Percentiles rank a stretch among this genome's conserved stretches.
These are phyloP conservation scores for Teratosphaeria destructans DNA, from an alignment of 2,329 filamentous ascomycete species.

Conservation along the genomic window DNA sequence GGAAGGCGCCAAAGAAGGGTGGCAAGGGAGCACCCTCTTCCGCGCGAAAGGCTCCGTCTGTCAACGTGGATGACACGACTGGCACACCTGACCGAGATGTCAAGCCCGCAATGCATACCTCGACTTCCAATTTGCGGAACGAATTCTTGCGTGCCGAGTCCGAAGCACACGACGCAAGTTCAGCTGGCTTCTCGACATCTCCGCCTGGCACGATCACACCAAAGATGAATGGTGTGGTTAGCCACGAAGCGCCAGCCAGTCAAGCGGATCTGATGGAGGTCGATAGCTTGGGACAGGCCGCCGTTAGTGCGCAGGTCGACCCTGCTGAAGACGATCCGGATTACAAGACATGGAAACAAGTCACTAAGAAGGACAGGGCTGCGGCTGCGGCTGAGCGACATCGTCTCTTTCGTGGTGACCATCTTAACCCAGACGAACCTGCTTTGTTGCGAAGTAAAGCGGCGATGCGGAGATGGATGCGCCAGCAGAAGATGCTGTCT, in stretches of 20 bases:
- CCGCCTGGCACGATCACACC: constrained; percentile 68
- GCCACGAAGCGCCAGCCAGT: constrained; percentile 44
- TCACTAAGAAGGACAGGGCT: constrained; percentile 92
- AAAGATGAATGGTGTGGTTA: constrained; percentile 51
- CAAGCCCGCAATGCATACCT: constrained; percentile 50
- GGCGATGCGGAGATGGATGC: constrained; percentile 80
- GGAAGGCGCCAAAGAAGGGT: constrained; percentile 74
- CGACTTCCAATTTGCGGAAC: constrained; percentile 41
- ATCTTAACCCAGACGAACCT: constrained; percentile 76
- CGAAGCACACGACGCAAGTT: constrained; percentile 62
- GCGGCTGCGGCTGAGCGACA: constrained; percentile 75
- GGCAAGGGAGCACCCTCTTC: constrained; percentile 45
- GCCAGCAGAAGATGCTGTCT: constrained; percentile 50
- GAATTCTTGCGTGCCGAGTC: constrained; percentile 56
- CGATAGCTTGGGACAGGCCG: constrained; percentile 57
- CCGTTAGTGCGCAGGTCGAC: constrained; percentile 63
- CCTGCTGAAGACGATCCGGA: constrained; percentile 77
- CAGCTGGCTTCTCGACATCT: constrained; percentile 73
- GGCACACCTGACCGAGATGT: constrained; percentile 61
- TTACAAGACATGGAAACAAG: constrained; percentile 97
- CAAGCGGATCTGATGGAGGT: constrained; percentile 81
- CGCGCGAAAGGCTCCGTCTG: constrained; percentile 27
- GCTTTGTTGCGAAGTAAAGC: constrained; percentile 75
- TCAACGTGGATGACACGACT: constrained; percentile 55
- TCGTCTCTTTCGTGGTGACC: constrained; percentile 74